Base-by-base conservation (phyloP, 192 early-diverging fungal species). In the Linnemannia elongata region DNA sequence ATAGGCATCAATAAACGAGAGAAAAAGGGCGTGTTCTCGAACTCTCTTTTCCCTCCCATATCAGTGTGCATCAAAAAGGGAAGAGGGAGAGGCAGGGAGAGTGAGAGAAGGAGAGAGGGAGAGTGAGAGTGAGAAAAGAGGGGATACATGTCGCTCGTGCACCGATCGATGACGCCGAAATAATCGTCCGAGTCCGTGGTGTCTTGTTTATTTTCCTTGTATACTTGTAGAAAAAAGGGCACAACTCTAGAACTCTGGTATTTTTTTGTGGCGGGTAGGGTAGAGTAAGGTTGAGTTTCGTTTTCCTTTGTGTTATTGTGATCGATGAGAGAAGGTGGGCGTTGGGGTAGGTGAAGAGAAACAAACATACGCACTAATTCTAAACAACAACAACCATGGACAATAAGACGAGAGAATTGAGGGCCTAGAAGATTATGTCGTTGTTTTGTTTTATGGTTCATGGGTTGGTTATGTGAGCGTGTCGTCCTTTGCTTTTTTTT, bases 101-200 rank as follows among this genome's bases (percentile, higher is more conserved):
- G 17, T 18, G 47, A 49, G 17, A 49, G 47, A 49, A 17, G 13
- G 47, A 45, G 44, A 18, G 49, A 52, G 49, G 20, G 47, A 52
- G 20, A 52, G 47, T 17, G 13, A 10, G 9, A 10, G 45, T 10
- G 45, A 49, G 5, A 49, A 13, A 49, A 13, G 13, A 17, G 4
- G 47, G 18, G 47, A 49, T 10, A 49, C 0, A 52, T 52, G 49
- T 22, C 49, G 49, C 49, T 66, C 60, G 60, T 66, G 60, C 60
- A 15, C 60, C 60, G 60, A 66, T 66, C 60, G 60, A 66, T 66
- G 60, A 66, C 60, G 60, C 27, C 60, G 30, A 66, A 66, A 15
- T 13, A 66, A 33, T 66, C 60, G 60, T 33, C 60, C 60, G 27
- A 66, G 8, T 33, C 27, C 30, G 0, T 66, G 60, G 60, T 66